Base-by-base conservation (phyloP, 2,329 filamentous ascomycete species). In the Xylaria sp. region DNA sequence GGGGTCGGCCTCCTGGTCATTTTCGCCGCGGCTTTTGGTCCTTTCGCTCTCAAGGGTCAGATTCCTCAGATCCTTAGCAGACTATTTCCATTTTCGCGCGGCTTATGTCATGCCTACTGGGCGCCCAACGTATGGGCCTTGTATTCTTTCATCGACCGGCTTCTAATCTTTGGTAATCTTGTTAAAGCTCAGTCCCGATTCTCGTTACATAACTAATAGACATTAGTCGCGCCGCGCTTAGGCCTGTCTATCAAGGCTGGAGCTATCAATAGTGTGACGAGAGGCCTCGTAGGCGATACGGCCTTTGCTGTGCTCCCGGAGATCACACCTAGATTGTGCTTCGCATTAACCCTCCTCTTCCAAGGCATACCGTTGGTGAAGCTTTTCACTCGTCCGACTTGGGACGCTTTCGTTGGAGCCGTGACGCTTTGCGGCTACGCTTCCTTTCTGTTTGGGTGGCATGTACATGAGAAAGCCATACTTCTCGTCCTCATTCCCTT, bases 61-160 rank as follows among this genome's bases (percentile, higher is more conserved):
- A 88, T 97, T 18, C 88, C 91, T 13, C 96, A 98, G 82, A 84
- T 99, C 25, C 81, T 96, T 68, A 91, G 90, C 77, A 88, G 96
- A 42, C 83, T 99, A 9, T 99, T 99, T 75, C 96, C 96, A 0
- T 99, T 99, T 79, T 94, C 94, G 0, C 87, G 96, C 68, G 96
- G 96, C 0, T 84, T 99, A 4, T 98, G 95, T 78, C 96, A 99
- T 82, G 96, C 96, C 0, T 99, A 99, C 80, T 99, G 96, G 96
- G 96, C 96, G 13, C 94, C 96, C 0, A 99, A 99, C 74, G 84
- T 97, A 1, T 99, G 96, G 96, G 95, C 96, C 0, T 87, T 98
- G 78, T 99, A 99, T 81, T 98, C 96, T 0, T 97, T 98, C 78
- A 83, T 87, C 1, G 96, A 99, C 77, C 87, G 96, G 62, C 82